These are phyloP conservation scores for Chara braunii DNA, from an alignment of 139 green algal genomes.

Conservation along the genomic window DNA sequence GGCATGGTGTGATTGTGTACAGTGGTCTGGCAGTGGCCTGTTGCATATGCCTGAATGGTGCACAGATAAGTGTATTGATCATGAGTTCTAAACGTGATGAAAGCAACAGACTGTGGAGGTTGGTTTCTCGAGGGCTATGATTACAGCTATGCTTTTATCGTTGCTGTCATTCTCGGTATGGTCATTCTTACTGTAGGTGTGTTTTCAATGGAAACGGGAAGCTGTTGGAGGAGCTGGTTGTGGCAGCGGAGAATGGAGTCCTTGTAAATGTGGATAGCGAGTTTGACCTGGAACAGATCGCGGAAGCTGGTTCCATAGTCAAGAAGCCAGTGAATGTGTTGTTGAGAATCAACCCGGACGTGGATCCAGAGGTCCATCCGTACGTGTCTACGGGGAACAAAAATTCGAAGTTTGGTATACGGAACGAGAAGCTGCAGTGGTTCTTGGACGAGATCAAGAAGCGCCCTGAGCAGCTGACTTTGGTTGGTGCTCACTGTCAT, in stretches of 20 bases:
- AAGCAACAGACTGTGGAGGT: no score
- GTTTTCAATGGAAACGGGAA: slow-evolving; percentile 94
- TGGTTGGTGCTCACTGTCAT: slow-evolving; percentile 91
- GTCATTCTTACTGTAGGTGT: slow-evolving; percentile 40
- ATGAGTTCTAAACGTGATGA: no score
- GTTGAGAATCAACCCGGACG: slow-evolving; percentile 95
- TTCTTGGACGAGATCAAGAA: slow-evolving; percentile 75
- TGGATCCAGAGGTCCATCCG: slow-evolving; percentile 92
- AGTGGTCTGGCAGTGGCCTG: no score
- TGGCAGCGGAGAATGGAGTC: slow-evolving; percentile 72
- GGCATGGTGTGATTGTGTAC: no score
- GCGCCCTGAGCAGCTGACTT: slow-evolving; percentile 63
- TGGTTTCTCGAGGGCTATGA: no score
- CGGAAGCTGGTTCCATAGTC: slow-evolving; percentile 39
- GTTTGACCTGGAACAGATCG: slow-evolving; percentile 87
- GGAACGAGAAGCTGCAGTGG: slow-evolving; percentile 86
- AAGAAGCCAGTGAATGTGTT: slow-evolving; percentile 56
- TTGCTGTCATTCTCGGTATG: no score
- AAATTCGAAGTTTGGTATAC: slow-evolving; percentile 95
- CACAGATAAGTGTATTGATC: no score
- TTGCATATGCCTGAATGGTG: no score
- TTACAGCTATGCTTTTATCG: no score
- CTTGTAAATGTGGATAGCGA: slow-evolving; percentile 94
- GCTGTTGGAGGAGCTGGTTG: slow-evolving; percentile 81
- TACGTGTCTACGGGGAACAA: slow-evolving; percentile 93